phyloP scores from a whole-genome alignment of 495 filamentous ascomycete genomes.

The Daldinia vernicosa region DNA sequence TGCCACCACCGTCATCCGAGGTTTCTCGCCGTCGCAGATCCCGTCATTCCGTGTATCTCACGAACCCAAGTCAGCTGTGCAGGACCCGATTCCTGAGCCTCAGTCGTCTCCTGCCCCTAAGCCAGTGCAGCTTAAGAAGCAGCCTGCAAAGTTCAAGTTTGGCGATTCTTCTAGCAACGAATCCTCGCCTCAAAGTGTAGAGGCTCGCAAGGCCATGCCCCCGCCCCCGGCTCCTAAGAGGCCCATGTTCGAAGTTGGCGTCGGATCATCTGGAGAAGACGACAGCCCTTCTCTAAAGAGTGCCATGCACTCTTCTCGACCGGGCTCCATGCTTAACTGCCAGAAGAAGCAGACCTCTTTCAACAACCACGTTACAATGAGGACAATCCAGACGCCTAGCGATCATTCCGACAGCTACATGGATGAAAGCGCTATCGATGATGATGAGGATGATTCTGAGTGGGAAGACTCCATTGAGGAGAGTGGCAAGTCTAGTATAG shows the following conservation, averaged over 20 bases:
- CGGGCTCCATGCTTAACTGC: conserved; percentile 54
- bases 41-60: conserved; percentile 64
- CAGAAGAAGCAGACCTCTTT: conserved; percentile 87
- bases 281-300: conserved; percentile 82
- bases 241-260: conserved; percentile 81
- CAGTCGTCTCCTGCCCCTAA: conserved; percentile 57
- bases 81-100: conserved; percentile 55
- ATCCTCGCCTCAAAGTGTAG: conserved; percentile 57
- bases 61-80: conserved; percentile 37
- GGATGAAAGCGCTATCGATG: conserved; percentile 85
- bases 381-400: conserved; percentile 67
- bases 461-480: conserved; percentile 96
- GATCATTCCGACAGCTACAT: conserved; percentile 78
- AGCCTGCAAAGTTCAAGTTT: conserved; percentile 63
- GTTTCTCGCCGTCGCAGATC: conserved; percentile 82
- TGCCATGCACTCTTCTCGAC: conserved; percentile 61
- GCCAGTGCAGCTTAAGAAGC: conserved; percentile 58
- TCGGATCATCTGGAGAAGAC: conserved; percentile 72
- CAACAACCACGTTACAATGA: conserved; percentile 75
- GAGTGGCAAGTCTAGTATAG: conserved; percentile 79
- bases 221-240: conserved; percentile 63
- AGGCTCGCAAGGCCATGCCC: conserved; percentile 59
- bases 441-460: conserved; percentile 85
- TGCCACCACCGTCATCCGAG: conserved; percentile 78
- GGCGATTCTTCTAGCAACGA: conserved; percentile 62